Evolutionary conservation across 106 monocot species (phyloP).

Genomic region (Dendrobium officinale): DNA sequence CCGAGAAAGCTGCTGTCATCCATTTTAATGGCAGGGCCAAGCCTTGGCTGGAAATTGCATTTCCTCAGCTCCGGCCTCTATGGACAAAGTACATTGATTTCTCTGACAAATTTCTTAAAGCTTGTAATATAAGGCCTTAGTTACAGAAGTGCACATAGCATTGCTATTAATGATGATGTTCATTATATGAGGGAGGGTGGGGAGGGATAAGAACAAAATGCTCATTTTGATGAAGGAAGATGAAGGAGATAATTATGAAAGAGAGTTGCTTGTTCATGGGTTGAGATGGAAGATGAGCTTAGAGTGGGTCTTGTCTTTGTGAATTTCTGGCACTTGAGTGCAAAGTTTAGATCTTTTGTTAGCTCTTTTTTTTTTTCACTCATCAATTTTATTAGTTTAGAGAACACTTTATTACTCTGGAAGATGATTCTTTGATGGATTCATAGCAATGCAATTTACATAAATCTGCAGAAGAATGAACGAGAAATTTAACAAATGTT

Average conservation of each 20-base stretch:
- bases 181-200: not conserved
- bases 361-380: not conserved
- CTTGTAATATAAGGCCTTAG: constrained; percentile 51
- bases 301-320: not conserved
- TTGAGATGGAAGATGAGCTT: not conserved
- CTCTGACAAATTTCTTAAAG: constrained; percentile 53
- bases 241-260: no score
- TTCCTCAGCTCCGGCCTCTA: constrained; percentile 50
- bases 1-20: constrained; percentile 55
- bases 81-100: constrained; percentile 62
- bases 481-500: no score
- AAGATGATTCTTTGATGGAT: no score
- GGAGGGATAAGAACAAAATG: no score
- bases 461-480: no score
- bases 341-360: not conserved
- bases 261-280: not conserved
- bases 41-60: constrained; percentile 83
- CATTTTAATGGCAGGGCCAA: constrained; percentile 86
- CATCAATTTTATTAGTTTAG: not conserved
- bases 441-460: no score
- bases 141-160: not conserved
- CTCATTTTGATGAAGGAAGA: not conserved
- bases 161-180: not conserved
- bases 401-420: not conserved
- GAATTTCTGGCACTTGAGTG: not conserved